A percentile compares a stretch with the other conserved stretches of the same genome.
Conservation (phyloP, 805 yeast species). For the Cyberlindnera japonica region DNA sequence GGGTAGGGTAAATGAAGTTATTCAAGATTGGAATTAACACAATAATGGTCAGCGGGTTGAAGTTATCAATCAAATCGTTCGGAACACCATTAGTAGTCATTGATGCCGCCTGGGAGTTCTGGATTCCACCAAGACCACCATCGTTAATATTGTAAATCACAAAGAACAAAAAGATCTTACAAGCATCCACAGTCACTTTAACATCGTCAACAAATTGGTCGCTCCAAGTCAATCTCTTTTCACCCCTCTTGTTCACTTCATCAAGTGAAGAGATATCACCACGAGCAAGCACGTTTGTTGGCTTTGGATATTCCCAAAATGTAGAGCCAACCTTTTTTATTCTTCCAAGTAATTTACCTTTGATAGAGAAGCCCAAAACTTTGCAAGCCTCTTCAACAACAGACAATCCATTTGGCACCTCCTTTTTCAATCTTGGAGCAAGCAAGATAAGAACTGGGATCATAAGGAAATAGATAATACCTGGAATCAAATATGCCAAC, state of each 20-base stretch:
- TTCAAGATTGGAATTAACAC: constrained; percentile 75
- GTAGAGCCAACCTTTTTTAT: constrained; percentile 38
- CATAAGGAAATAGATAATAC: constrained; percentile 52
- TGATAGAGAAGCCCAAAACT: constrained; percentile 38
- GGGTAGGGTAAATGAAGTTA: constrained; percentile 48
- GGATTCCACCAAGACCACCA: constrained; percentile 52
- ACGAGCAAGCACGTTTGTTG: constrained; percentile 46
- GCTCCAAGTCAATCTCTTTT: constrained; percentile 45
- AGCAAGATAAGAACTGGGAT: constrained; percentile 42
- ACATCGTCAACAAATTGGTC: constrained; percentile 76
- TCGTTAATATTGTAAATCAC: constrained; percentile 74
- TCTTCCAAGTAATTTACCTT: constrained; percentile 43
- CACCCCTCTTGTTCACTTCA: constrained; percentile 23
- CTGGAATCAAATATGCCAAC: constrained; percentile 73
- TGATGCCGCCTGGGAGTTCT: constrained; percentile 54
- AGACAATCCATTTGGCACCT: constrained; percentile 33
- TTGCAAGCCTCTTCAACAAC: constrained; percentile 41
- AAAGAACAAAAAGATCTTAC: constrained; percentile 67
- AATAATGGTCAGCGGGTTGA: constrained; percentile 72
- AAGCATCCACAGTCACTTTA: constrained; percentile 58
- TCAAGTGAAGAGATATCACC: constrained; percentile 28
- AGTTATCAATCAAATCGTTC: constrained; percentile 72
- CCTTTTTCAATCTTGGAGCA: constrained; percentile 27
- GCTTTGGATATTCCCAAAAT: constrained; percentile 58
- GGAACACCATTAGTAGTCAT: constrained; percentile 77